A percentile compares a stretch with the other conserved stretches of the same genome.
Evolutionary conservation across 768 basidiomycete genomes (phyloP).

Genomic region (Leucocoprinus sp.): DNA sequence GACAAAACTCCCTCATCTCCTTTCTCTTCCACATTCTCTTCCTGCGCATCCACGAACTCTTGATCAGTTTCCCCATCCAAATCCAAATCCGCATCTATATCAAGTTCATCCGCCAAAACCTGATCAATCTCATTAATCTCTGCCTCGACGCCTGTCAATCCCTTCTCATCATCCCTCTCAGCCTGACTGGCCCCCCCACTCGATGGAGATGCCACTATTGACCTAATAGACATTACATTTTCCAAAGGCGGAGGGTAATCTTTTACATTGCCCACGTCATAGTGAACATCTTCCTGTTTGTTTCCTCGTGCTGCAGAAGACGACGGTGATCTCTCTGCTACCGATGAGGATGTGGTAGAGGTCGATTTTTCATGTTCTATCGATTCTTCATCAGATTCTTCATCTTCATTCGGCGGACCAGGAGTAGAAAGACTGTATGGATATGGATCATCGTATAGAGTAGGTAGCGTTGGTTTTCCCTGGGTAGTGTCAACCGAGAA

Average conservation of each 20-base stretch:
- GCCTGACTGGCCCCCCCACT: not conserved
- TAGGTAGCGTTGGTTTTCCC: slow-evolving; percentile 14
- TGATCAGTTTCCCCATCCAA: slow-evolving; percentile 30
- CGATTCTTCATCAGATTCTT: slow-evolving; percentile 20
- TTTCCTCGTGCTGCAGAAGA: slow-evolving; percentile 22
- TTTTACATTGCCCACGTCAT: slow-evolving; percentile 14
- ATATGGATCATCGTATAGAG: slow-evolving; percentile 33
- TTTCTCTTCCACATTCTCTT: slow-evolving; percentile 1
- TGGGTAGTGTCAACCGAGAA: not conserved
- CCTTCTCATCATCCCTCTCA: not conserved
- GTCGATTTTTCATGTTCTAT: slow-evolving; percentile 21
- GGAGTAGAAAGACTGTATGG: slow-evolving; percentile 43
- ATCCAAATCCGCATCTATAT: slow-evolving; percentile 21
- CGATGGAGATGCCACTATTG: not conserved
- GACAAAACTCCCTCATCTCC: not conserved
- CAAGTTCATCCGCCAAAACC: slow-evolving; percentile 8
- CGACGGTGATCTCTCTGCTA: slow-evolving; percentile 7
- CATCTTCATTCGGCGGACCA: slow-evolving; percentile 13
- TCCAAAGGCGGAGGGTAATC: slow-evolving; percentile 16
- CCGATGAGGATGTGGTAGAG: not conserved
- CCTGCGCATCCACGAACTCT: slow-evolving; percentile 19
- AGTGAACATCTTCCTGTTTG: slow-evolving; percentile 12
- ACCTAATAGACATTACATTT: not conserved
- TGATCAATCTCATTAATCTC: slow-evolving; percentile 2
- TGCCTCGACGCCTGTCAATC: slow-evolving; percentile 1